Evolutionary conservation across 1,139 yeast genomes (phyloP).

Genomic region (Casaregolazyma suthepensis): DNA sequence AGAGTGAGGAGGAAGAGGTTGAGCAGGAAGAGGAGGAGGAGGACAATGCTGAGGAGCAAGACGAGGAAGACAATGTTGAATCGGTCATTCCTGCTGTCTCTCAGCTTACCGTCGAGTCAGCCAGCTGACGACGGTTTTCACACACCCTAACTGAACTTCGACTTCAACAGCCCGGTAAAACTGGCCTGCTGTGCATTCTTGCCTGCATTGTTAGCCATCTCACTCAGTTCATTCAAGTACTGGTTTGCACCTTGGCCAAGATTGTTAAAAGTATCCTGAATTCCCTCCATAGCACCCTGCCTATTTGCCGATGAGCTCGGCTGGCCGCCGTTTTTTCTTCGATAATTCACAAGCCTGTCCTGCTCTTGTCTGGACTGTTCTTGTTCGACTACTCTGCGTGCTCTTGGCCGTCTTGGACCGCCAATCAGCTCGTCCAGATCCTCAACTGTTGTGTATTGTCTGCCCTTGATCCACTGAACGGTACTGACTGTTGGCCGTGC

Average conservation of each 20-base stretch:
- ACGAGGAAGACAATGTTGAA: slow-evolving; percentile 11
- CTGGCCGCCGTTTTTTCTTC: not conserved
- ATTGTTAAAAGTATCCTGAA: slow-evolving; percentile 27
- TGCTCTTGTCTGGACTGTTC: slow-evolving; percentile 23
- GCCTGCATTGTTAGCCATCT: slow-evolving; percentile 26
- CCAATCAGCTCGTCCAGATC: slow-evolving; percentile 43
- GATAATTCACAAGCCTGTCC: slow-evolving; percentile 13
- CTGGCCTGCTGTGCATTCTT: slow-evolving; percentile 26
- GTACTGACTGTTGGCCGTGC: slow-evolving; percentile 76
- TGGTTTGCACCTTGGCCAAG: slow-evolving; percentile 31
- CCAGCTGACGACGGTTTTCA: not conserved
- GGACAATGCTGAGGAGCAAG: slow-evolving; percentile 4
- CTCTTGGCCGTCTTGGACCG: slow-evolving; percentile 36
- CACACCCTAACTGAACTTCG: slow-evolving; percentile 25
- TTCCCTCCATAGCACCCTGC: slow-evolving; percentile 24
- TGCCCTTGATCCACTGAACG: slow-evolving; percentile 83
- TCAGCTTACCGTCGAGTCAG: not conserved
- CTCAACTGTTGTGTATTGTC: slow-evolving; percentile 49
- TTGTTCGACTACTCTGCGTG: slow-evolving; percentile 28
- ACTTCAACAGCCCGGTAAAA: slow-evolving; percentile 27
- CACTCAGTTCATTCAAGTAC: slow-evolving; percentile 26
- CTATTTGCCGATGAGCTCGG: slow-evolving; percentile 1
- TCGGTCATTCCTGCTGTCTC: not conserved
- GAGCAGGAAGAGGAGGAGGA: slow-evolving; percentile 16
- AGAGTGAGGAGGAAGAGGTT: slow-evolving; percentile 25